These are phyloP conservation scores for Aspergillus pseudoterreus DNA, from an alignment of 2,329 filamentous ascomycete species.

Conservation along the genomic window DNA sequence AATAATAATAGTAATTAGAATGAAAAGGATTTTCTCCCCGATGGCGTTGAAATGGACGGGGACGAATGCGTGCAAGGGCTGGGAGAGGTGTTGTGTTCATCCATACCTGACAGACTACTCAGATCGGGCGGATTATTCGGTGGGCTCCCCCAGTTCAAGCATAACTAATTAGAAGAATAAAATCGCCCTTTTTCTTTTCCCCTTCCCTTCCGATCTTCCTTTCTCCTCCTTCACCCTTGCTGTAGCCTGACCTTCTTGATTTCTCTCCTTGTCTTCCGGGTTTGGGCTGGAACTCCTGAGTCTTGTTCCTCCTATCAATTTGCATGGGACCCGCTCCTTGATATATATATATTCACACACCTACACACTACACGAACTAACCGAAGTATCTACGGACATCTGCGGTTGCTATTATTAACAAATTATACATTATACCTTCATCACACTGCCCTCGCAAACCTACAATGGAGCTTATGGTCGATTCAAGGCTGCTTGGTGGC, in stretches of 20 bases:
- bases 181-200: conserved; percentile 6
- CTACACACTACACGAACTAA: too few species aligned
- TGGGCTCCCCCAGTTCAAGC: conserved; percentile 7
- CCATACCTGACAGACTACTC: conserved; percentile 13
- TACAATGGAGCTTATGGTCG: background rate
- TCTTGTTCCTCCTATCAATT: background rate
- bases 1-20: background rate
- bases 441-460: too few species aligned
- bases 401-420: too few species aligned
- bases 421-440: too few species aligned
- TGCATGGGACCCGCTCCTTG: background rate
- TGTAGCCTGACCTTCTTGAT: background rate
- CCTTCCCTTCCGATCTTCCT: conserved; percentile 3
- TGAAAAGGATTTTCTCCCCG: background rate
- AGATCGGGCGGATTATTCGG: conserved; percentile 17
- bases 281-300: background rate
- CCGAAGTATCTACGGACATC: too few species aligned
- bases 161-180: conserved; percentile 12
- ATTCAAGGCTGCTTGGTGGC: background rate
- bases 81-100: conserved; percentile 10
- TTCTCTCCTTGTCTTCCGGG: background rate
- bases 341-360: too few species aligned
- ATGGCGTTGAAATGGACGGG: background rate
- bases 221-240: background rate
- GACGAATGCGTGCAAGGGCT: conserved; percentile 11